Evolutionary conservation across 2,329 filamentous ascomycete species (phyloP).

Genomic region (Exophiala sideris): DNA sequence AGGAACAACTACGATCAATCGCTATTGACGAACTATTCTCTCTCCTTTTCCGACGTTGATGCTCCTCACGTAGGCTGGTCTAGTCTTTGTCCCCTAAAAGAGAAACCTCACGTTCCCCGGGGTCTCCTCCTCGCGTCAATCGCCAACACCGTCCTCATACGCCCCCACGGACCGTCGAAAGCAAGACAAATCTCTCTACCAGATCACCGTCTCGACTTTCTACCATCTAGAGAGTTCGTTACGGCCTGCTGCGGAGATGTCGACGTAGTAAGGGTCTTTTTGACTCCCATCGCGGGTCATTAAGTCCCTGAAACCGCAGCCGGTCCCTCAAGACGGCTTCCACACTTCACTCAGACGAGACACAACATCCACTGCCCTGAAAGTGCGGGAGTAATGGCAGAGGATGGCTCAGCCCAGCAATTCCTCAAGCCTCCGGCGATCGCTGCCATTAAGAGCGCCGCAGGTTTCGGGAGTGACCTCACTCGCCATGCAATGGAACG

Average conservation of each 20-base stretch:
- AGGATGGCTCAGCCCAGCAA: slow-evolving; percentile 37
- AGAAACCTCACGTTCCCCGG: neutral
- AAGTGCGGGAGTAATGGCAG: slow-evolving; percentile 35
- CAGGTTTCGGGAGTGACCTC: slow-evolving; percentile 31
- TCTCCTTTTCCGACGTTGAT: neutral
- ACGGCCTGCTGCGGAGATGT: slow-evolving; percentile 15
- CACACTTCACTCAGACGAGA: neutral
- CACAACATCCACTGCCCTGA: neutral
- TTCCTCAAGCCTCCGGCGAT: slow-evolving; percentile 45
- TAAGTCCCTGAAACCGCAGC: slow-evolving; percentile 16
- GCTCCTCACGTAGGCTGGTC: slow-evolving; percentile 1
- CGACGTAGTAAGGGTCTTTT: slow-evolving; percentile 22
- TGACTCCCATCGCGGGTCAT: slow-evolving; percentile 22
- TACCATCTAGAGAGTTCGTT: slow-evolving; percentile 3
- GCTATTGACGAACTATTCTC: neutral
- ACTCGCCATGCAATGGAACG: slow-evolving; percentile 48
- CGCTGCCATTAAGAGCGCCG: slow-evolving; percentile 43
- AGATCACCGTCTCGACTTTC: neutral
- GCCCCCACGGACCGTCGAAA: neutral
- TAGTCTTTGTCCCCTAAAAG: neutral
- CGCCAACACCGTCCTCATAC: neutral
- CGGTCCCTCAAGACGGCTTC: slow-evolving; percentile 5
- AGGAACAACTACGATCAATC: neutral
- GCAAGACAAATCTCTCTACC: neutral
- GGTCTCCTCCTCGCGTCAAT: neutral